These are phyloP conservation scores for Claviceps cyperi DNA, from an alignment of 2,329 filamentous ascomycete genomes.

Conservation along the genomic window DNA sequence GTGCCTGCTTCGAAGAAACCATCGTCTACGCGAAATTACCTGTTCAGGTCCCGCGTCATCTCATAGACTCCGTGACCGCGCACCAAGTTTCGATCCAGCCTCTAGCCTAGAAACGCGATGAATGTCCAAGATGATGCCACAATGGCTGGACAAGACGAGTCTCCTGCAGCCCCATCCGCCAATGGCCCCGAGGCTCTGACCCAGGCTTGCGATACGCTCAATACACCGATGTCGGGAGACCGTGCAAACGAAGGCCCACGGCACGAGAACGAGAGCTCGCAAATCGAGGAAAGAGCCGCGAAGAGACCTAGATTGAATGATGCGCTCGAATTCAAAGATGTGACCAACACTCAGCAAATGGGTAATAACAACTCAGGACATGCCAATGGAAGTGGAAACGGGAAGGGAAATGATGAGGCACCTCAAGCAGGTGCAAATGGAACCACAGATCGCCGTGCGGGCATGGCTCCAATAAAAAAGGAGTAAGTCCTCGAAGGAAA, in stretches of 20 bases:
- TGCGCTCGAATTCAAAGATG: conserved; percentile 9
- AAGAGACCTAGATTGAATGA: conserved; percentile 45
- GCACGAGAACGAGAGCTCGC: background rate
- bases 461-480: conserved; percentile 56
- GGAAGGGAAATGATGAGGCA: conserved; percentile 2
- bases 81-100: background rate
- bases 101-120: conserved; percentile 11
- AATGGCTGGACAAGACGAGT: conserved; percentile 10
- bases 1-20: background rate
- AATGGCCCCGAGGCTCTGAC: background rate
- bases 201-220: background rate
- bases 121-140: conserved; percentile 12
- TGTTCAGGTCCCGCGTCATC: no score
- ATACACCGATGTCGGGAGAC: conserved; percentile 7
- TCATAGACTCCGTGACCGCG: background rate
- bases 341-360: conserved; percentile 8
- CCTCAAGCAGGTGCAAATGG: conserved; percentile 6
- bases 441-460: conserved; percentile 27
- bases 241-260: background rate
- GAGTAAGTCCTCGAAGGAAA: conserved; percentile 36
- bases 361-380: background rate
- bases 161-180: conserved; percentile 6
- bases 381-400: conserved; percentile 4
- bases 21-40: background rate
- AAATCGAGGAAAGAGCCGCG: conserved; percentile 27